These are phyloP conservation scores for Solanum hybrid DNA, from an alignment of 305 asterid species.

Conservation along the genomic window DNA sequence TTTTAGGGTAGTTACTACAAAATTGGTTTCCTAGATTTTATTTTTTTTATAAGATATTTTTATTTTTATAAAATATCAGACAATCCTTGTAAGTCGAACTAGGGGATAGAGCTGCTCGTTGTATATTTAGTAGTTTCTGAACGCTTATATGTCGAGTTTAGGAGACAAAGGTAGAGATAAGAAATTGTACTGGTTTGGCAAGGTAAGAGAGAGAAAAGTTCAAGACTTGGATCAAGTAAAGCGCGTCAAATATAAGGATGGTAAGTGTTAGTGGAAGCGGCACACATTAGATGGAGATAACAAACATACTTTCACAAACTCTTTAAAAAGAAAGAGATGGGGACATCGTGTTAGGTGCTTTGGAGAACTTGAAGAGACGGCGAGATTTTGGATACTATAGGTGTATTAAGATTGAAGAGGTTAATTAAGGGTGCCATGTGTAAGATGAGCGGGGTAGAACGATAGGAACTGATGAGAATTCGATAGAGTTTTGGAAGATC, in stretches of 20 bases:
- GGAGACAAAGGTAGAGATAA: neutral
- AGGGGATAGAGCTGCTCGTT: neutral
- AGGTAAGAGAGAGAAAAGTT: neutral
- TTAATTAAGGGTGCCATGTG: neutral
- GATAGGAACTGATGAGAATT: neutral
- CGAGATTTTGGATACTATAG: neutral
- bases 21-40: neutral
- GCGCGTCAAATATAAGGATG: no score
- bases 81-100: neutral
- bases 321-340: neutral
- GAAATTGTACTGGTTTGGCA: neutral
- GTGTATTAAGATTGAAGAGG: neutral
- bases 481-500: neutral
- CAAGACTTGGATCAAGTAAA: neutral
- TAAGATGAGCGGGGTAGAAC: neutral
- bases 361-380: neutral
- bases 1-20: neutral
- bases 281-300: neutral
- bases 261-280: neutral
- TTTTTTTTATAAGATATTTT: neutral
- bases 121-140: neutral
- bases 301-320: neutral
- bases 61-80: neutral
- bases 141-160: neutral
- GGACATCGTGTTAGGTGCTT: neutral